A percentile compares a stretch with the other conserved stretches of the same genome.
Evolutionary conservation across 495 filamentous ascomycete genomes (phyloP).

Genomic region (Talaromyces liani): DNA sequence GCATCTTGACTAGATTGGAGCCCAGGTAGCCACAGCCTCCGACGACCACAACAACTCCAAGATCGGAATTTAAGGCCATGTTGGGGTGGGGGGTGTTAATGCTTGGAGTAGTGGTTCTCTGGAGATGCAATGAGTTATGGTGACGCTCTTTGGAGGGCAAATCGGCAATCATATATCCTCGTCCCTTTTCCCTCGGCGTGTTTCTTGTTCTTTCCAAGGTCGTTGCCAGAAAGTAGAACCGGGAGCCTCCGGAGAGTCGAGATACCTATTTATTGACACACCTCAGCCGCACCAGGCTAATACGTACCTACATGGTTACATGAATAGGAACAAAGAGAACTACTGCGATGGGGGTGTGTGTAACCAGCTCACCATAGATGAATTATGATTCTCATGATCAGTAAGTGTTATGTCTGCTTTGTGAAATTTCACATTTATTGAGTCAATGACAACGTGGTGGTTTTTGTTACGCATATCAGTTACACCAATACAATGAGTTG

Average conservation of each 20-base stretch:
- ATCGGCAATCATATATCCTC: neutral
- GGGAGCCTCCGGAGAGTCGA: neutral
- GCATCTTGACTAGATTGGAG: constrained; percentile 56
- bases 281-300: neutral
- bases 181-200: neutral
- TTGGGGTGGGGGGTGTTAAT: neutral
- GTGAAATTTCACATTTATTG: too few species aligned
- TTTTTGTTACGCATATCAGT: too few species aligned
- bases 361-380: too few species aligned
- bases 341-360: too few species aligned
- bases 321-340: too few species aligned
- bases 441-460: too few species aligned
- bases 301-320: too few species aligned
- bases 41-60: constrained; percentile 47
- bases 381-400: too few species aligned
- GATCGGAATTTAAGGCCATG: constrained; percentile 3
- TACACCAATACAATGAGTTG: too few species aligned
- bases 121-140: constrained; percentile 4
- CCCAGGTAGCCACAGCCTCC: constrained; percentile 68
- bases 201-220: neutral
- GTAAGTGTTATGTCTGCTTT: too few species aligned
- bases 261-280: neutral
- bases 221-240: too few species aligned
- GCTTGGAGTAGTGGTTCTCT: neutral
- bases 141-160: neutral